Evolutionary conservation across 176 grass and related monocot genomes (phyloP).

Genomic region (Triticum dicoccoides): DNA sequence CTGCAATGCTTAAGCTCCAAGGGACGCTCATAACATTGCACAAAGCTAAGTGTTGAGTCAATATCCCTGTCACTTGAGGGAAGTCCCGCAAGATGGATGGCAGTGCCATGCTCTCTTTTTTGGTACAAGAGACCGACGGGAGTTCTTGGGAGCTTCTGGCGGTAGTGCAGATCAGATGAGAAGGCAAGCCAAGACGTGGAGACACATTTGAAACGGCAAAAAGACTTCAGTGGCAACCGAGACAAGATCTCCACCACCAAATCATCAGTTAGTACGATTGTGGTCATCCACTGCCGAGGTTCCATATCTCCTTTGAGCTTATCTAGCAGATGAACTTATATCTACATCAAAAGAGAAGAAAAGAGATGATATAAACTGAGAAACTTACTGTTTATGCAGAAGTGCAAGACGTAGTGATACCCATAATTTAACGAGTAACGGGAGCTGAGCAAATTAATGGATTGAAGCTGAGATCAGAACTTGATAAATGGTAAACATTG

Average conservation of each 20-base stretch:
- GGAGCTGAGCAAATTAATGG: not conserved
- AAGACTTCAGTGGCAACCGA: conserved; percentile 17
- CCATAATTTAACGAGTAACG: not conserved
- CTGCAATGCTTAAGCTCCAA: conserved; percentile 10
- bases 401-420: not conserved
- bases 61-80: not conserved
- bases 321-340: not conserved
- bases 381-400: not conserved
- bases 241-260: conserved; percentile 32
- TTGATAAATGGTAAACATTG: not conserved
- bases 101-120: not conserved
- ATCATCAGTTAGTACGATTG: not conserved
- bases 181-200: conserved; percentile 34
- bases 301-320: not conserved
- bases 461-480: not conserved
- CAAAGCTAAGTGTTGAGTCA: conserved; percentile 2
- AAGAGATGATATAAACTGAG: not conserved
- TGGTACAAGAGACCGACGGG: conserved; percentile 7
- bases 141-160: conserved; percentile 5
- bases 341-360: not conserved
- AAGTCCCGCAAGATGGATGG: not conserved
- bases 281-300: not conserved
- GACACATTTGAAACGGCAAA: conserved; percentile 29
- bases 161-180: conserved; percentile 28
- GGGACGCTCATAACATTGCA: not conserved